Percentiles rank a stretch among this genome's conserved stretches.
Conservation (phyloP, 2,329 filamentous ascomycete genomes). For the Aspergillus nomiae region DNA sequence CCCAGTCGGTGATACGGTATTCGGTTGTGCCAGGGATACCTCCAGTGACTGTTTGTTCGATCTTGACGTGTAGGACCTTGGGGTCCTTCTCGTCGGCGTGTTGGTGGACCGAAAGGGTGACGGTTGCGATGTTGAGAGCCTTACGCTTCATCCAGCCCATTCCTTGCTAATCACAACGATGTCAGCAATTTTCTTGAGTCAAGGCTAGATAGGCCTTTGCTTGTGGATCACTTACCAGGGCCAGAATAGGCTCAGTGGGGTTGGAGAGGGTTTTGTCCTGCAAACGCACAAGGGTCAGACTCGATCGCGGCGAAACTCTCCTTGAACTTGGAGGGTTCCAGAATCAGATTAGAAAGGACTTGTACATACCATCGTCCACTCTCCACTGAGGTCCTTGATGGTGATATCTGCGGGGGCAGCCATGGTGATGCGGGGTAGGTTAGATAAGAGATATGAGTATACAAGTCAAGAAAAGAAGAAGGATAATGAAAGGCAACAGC, state of each 20-base stretch:
- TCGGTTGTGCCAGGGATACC: constrained; percentile 69
- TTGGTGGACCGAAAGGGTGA: constrained; percentile 66
- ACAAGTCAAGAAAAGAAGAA: background rate
- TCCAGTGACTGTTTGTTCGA: constrained; percentile 71
- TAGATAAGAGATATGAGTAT: constrained; percentile 1
- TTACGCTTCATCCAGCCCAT: constrained; percentile 73
- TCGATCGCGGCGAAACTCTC: background rate
- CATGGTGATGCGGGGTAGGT: constrained; percentile 54
- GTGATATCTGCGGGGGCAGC: constrained; percentile 70
- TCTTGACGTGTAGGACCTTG: constrained; percentile 64
- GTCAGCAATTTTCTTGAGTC: constrained; percentile 12
- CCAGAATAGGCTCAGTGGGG: constrained; percentile 66
- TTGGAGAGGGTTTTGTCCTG: constrained; percentile 78
- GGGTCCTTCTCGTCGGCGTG: constrained; percentile 48
- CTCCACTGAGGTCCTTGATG: constrained; percentile 67
- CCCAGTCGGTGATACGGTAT: constrained; percentile 58
- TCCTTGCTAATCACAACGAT: constrained; percentile 55
- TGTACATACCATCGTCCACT: constrained; percentile 67
- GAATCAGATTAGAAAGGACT: background rate
- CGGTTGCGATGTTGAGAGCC: constrained; percentile 67
- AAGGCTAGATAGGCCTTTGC: background rate
- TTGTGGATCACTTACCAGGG: constrained; percentile 49
- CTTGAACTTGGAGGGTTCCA: no score
- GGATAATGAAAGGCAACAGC: background rate
- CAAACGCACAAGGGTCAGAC: background rate